phyloP scores from a whole-genome alignment of 2,329 filamentous ascomycete genomes.

The Blumeria graminis region DNA sequence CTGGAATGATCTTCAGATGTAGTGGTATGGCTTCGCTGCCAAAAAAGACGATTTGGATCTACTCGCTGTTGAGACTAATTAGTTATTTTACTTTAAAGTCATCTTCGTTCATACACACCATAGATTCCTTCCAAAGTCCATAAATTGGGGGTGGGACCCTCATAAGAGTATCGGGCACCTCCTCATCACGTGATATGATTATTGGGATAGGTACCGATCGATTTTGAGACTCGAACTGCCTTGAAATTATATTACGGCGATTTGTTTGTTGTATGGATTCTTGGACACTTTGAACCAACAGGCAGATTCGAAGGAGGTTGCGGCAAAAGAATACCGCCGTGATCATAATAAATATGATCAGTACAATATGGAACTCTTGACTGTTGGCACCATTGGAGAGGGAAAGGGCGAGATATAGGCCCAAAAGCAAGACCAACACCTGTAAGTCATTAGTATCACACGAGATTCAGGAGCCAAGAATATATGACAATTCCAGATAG shows the following conservation, averaged over 20 bases:
- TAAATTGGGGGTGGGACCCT: constrained; percentile 58
- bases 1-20: neutral
- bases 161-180: constrained; percentile 29
- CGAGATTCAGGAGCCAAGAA: neutral
- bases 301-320: constrained; percentile 46
- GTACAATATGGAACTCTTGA: constrained; percentile 53
- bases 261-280: constrained; percentile 31
- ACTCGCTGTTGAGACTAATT: constrained; percentile 29
- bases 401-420: constrained; percentile 37
- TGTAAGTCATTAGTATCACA: constrained; percentile 5
- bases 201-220: constrained; percentile 55
- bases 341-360: constrained; percentile 54
- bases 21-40: constrained; percentile 38
- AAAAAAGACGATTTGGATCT: constrained; percentile 60
- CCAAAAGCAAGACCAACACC: constrained; percentile 11
- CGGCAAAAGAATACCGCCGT: constrained; percentile 63
- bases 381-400: constrained; percentile 37
- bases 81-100: constrained; percentile 2
- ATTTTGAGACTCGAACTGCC: constrained; percentile 31
- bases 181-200: constrained; percentile 49
- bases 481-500: constrained; percentile 28
- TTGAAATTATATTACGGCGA: neutral
- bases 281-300: constrained; percentile 27
- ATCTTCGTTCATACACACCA: constrained; percentile 29
- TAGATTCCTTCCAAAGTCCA: constrained; percentile 61